Conservation (phyloP, 495 filamentous ascomycete genomes). For the Lepidopterella palustris region DNA sequence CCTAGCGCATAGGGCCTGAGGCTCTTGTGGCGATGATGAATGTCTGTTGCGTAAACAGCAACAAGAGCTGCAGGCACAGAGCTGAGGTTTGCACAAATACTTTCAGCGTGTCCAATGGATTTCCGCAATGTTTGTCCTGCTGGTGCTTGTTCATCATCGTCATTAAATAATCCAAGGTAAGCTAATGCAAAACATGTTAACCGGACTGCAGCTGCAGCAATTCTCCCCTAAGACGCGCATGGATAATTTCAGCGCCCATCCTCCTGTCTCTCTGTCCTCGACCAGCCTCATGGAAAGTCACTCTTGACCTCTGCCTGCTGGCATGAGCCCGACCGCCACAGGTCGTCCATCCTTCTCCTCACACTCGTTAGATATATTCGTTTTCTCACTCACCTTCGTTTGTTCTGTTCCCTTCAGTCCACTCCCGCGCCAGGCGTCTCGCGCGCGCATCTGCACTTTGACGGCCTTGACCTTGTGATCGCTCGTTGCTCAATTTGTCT, state of each 20-base stretch:
- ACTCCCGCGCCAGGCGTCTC: not conserved
- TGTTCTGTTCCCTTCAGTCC: not conserved
- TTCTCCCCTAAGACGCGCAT: slow-evolving; percentile 5
- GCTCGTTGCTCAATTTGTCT: not conserved
- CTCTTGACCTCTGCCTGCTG: slow-evolving; percentile 1
- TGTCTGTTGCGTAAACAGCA: not conserved
- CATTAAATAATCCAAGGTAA: slow-evolving; percentile 6
- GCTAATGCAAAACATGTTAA: slow-evolving; percentile 5
- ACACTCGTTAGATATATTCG: not conserved
- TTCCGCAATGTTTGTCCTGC: not conserved
- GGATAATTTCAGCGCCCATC: not conserved
- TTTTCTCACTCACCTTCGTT: slow-evolving; percentile 4
- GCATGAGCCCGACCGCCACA: not conserved
- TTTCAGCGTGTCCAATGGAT: not conserved
- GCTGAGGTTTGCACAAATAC: not conserved
- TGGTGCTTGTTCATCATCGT: not conserved
- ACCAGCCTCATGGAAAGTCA: slow-evolving; percentile 2
- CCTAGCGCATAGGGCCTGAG: not conserved
- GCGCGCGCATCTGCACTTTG: slow-evolving; percentile 1
- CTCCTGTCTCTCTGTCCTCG: not conserved
- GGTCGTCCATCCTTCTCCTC: not conserved
- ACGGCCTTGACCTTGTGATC: slow-evolving; percentile 2
- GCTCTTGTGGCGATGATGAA: not conserved
- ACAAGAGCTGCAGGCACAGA: not conserved
- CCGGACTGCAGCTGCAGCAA: slow-evolving; percentile 4